Percentiles rank a stretch among this genome's conserved stretches.
These are phyloP conservation scores for Suhomyces prunicola DNA, from an alignment of 805 yeast species.

Conservation along the genomic window DNA sequence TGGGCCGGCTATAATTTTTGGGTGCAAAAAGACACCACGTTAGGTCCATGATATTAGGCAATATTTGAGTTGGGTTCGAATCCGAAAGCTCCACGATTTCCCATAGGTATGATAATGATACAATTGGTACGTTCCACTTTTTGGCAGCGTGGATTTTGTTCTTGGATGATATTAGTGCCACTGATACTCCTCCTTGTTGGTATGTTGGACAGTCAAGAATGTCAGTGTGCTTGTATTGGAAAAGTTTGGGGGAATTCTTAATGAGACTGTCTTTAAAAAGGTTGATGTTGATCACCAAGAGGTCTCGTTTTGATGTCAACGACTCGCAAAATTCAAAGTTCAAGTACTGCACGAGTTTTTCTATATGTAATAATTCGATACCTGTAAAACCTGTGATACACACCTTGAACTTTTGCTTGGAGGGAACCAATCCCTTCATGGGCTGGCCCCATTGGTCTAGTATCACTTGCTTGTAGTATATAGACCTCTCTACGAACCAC, in stretches of 20 bases:
- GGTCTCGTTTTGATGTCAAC: slow-evolving; percentile 50
- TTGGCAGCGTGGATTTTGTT: slow-evolving; percentile 59
- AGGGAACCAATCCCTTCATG: slow-evolving; percentile 30
- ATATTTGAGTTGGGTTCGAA: slow-evolving; percentile 10
- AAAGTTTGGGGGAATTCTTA: slow-evolving; percentile 41
- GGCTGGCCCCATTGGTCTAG: slow-evolving; percentile 67
- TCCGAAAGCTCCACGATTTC: slow-evolving; percentile 40
- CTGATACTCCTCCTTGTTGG: slow-evolving; percentile 30
- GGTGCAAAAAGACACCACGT: slow-evolving; percentile 60
- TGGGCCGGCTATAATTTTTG: slow-evolving; percentile 20
- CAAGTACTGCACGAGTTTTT: slow-evolving; percentile 54
- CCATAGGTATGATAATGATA: slow-evolving; percentile 54
- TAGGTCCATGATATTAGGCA: slow-evolving; percentile 44
- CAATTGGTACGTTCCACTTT: slow-evolving; percentile 56
- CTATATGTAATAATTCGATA: slow-evolving; percentile 67
- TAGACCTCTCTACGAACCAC: slow-evolving; percentile 75
- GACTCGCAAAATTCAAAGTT: slow-evolving; percentile 51
- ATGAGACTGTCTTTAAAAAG: slow-evolving; percentile 38
- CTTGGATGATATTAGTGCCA: slow-evolving; percentile 42
- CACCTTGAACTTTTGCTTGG: slow-evolving; percentile 29
- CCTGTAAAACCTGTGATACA: slow-evolving; percentile 76
- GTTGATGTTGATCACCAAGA: slow-evolving; percentile 53
- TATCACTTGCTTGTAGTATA: slow-evolving; percentile 49
- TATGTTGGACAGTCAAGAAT: slow-evolving; percentile 35
- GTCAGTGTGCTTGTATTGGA: slow-evolving; percentile 31